These are phyloP conservation scores for Lichtheimia ornata DNA, from an alignment of 371 early-diverging fungal genomes.

Conservation along the genomic window DNA sequence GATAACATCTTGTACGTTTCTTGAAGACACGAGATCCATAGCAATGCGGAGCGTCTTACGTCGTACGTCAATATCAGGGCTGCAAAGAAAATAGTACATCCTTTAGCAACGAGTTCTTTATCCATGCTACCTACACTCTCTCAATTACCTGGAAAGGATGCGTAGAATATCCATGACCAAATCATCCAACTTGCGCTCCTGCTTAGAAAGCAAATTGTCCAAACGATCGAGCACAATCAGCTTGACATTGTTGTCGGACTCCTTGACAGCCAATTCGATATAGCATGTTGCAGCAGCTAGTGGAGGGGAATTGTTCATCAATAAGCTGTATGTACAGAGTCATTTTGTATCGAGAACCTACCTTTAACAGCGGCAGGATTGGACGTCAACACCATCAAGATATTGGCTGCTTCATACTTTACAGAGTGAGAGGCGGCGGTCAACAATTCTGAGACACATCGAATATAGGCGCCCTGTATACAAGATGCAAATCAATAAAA, in stretches of 20 bases:
- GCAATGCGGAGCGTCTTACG: slow-evolving; percentile 85
- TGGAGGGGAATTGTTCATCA: neutral
- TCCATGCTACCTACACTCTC: neutral
- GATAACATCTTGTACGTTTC: slow-evolving; percentile 94
- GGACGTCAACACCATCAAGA: slow-evolving; percentile 84
- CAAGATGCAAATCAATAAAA: neutral
- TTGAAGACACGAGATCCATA: slow-evolving; percentile 84
- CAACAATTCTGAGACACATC: slow-evolving; percentile 85
- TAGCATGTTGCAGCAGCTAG: slow-evolving; percentile 91
- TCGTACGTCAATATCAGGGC: slow-evolving; percentile 96
- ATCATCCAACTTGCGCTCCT: slow-evolving; percentile 86
- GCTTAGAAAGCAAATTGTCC: slow-evolving; percentile 81
- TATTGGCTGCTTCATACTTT: slow-evolving; percentile 95
- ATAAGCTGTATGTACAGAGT: too few relatives aligned
- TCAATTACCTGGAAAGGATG: slow-evolving; percentile 71
- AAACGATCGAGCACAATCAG: slow-evolving; percentile 92
- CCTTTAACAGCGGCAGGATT: slow-evolving; percentile 90
- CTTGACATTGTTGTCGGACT: slow-evolving; percentile 97
- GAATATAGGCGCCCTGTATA: slow-evolving; percentile 79
- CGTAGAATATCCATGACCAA: slow-evolving; percentile 93
- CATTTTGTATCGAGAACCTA: slow-evolving; percentile 18
- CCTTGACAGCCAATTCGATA: slow-evolving; percentile 88
- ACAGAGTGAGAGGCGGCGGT: slow-evolving; percentile 83
- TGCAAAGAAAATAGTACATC: slow-evolving; percentile 17
- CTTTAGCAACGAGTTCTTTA: too few relatives aligned